Conservation (phyloP, 2,329 filamentous ascomycete species). For the Hypoxylon sp. region DNA sequence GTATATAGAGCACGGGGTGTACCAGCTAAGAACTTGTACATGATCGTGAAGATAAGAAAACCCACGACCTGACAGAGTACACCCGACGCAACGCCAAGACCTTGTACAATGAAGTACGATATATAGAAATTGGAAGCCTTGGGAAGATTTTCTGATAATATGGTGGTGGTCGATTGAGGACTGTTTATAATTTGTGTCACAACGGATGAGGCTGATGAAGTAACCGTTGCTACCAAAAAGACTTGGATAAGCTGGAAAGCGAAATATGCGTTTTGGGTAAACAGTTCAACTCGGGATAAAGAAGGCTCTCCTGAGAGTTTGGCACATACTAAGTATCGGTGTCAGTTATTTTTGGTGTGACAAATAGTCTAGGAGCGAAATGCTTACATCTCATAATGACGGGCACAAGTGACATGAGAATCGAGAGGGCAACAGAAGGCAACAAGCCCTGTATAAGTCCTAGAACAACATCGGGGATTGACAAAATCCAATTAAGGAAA, state of each 20-base stretch:
- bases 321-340: slow-evolving; percentile 72
- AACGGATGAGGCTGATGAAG: slow-evolving; percentile 83
- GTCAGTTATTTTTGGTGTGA: slow-evolving; percentile 34
- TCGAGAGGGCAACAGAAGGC: slow-evolving; percentile 81
- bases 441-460: slow-evolving; percentile 89
- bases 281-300: slow-evolving; percentile 83
- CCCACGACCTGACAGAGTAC: slow-evolving; percentile 80
- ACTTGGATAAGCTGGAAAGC: slow-evolving; percentile 92
- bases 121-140: slow-evolving; percentile 94
- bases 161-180: slow-evolving; percentile 71
- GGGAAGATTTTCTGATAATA: slow-evolving; percentile 83
- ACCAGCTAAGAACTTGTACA: slow-evolving; percentile 80
- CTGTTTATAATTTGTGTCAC: slow-evolving; percentile 73
- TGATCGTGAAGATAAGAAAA: slow-evolving; percentile 79
- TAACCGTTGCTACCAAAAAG: slow-evolving; percentile 87
- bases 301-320: slow-evolving; percentile 86
- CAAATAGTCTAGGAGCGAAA: not conserved
- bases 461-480: slow-evolving; percentile 78
- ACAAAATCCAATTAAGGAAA: slow-evolving; percentile 79
- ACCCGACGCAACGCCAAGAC: slow-evolving; percentile 81
- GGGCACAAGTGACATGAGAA: slow-evolving; percentile 89
- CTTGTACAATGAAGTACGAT: slow-evolving; percentile 94
- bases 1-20: slow-evolving; percentile 86
- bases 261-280: slow-evolving; percentile 93
- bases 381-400: slow-evolving; percentile 81